Evolutionary conservation across 148 eudicot species (phyloP).

Genomic region (Dysphania ambrosioides): DNA sequence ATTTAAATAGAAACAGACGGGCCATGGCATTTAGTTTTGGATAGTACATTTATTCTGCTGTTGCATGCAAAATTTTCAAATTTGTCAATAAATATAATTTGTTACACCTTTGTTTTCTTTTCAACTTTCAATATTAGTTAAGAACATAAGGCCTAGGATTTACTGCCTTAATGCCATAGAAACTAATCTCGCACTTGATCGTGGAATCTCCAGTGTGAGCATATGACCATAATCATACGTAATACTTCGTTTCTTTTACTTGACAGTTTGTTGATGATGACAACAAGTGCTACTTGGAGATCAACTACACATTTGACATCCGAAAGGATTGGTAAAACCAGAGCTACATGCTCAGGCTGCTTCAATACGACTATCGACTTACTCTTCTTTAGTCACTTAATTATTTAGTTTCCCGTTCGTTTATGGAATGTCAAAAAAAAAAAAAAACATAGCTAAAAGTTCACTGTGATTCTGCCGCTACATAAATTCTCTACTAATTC

Average conservation of each 20-base stretch:
- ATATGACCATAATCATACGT: not conserved
- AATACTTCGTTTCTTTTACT: not conserved
- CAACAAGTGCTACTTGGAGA: constrained; percentile 75
- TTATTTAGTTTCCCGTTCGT: no score
- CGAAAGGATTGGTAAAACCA: constrained; percentile 55
- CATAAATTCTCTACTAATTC: not conserved
- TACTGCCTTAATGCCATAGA: no score
- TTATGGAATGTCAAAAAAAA: no score
- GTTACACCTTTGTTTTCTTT: not conserved
- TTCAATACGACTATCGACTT: no score
- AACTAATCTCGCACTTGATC: not conserved
- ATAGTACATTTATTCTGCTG: not conserved
- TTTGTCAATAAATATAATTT: constrained; percentile 2
- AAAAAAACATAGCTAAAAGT: not conserved
- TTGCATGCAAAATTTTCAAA: constrained; percentile 2
- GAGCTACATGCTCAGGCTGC: no score
- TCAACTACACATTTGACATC: constrained; percentile 71
- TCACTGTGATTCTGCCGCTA: not conserved
- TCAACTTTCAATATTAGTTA: not conserved
- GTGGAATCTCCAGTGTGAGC: no score
- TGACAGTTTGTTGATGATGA: constrained; percentile 79
- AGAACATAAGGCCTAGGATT: not conserved
- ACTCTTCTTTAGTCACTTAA: no score
- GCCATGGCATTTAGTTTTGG: constrained; percentile 17
- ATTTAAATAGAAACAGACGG: constrained; percentile 9